These are phyloP conservation scores for Lupinus albus DNA, from an alignment of 306 rosid species.

Conservation along the genomic window DNA sequence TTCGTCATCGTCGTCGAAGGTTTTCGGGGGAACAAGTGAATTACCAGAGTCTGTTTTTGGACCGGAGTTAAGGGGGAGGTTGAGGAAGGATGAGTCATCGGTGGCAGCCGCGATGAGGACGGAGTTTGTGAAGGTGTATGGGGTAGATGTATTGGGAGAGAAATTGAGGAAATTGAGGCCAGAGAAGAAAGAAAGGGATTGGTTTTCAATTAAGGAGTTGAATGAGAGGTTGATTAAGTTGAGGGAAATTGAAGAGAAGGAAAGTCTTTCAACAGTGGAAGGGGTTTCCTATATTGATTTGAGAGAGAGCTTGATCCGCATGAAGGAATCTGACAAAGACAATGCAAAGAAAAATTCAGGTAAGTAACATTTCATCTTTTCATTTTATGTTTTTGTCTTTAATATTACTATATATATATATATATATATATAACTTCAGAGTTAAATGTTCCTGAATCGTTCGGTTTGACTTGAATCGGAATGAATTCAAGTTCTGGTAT, in stretches of 20 bases:
- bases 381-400: background rate
- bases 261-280: background rate
- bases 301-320: constrained; percentile 8
- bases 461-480: constrained; percentile 15
- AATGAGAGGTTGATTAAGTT: constrained; percentile 65
- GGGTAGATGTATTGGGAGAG: constrained; percentile 50
- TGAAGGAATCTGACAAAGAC: background rate
- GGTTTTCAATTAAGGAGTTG: constrained; percentile 73
- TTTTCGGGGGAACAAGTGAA: constrained; percentile 40
- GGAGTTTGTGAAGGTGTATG: constrained; percentile 48
- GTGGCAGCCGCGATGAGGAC: constrained; percentile 20
- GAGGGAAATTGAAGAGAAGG: constrained; percentile 58
- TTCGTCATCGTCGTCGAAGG: constrained; percentile 32
- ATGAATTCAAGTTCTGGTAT: background rate
- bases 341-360: constrained; percentile 23
- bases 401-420: background rate
- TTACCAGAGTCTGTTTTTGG: constrained; percentile 46
- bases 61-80: constrained; percentile 42
- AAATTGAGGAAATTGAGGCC: constrained; percentile 72
- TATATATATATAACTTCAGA: background rate
- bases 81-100: background rate
- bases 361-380: constrained; percentile 32
- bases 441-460: background rate
- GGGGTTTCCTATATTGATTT: background rate
- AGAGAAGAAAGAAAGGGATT: constrained; percentile 38